phyloP scores from a whole-genome alignment of 78 protist genomes.

The Polysphondylium violaceum region DNA sequence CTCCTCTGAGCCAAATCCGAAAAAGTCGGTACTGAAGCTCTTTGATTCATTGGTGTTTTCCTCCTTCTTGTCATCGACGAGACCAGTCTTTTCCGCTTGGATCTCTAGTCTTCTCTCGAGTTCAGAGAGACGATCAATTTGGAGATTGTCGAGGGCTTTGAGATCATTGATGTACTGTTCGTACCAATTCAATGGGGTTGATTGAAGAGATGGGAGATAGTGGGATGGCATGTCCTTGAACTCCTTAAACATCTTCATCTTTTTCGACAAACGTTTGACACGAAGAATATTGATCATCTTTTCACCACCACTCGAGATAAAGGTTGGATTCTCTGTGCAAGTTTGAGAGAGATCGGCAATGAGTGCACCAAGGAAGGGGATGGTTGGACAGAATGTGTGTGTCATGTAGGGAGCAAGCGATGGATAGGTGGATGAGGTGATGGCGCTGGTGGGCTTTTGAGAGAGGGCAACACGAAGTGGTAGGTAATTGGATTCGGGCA shows the following conservation, averaged over 20 bases:
- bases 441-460: slow-evolving; percentile 2
- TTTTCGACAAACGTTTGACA: slow-evolving; percentile 57
- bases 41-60: slow-evolving; percentile 3
- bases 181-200: slow-evolving; percentile 18
- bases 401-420: slow-evolving; percentile 21
- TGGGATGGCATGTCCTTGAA: slow-evolving; percentile 51
- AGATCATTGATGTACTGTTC: slow-evolving; percentile 36
- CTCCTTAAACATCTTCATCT: slow-evolving; percentile 73
- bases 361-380: slow-evolving; percentile 68
- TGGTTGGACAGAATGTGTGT: slow-evolving; percentile 43
- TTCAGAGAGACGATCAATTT: slow-evolving; percentile 70
- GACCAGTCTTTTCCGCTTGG: slow-evolving; percentile 34
- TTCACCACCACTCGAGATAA: slow-evolving; percentile 62
- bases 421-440: slow-evolving; percentile 23
- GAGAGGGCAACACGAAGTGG: slow-evolving; percentile 36
- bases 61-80: background rate
- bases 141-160: slow-evolving; percentile 31
- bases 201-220: slow-evolving; percentile 1
- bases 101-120: slow-evolving; percentile 47
- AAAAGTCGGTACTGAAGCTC: slow-evolving; percentile 1
- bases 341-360: slow-evolving; percentile 80
- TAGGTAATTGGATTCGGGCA: slow-evolving; percentile 58
- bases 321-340: slow-evolving; percentile 67
- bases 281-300: slow-evolving; percentile 71
- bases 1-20: slow-evolving; percentile 63